These are phyloP conservation scores for Aspergillus brasiliensis DNA, from an alignment of 2,329 filamentous ascomycete species.

Conservation along the genomic window DNA sequence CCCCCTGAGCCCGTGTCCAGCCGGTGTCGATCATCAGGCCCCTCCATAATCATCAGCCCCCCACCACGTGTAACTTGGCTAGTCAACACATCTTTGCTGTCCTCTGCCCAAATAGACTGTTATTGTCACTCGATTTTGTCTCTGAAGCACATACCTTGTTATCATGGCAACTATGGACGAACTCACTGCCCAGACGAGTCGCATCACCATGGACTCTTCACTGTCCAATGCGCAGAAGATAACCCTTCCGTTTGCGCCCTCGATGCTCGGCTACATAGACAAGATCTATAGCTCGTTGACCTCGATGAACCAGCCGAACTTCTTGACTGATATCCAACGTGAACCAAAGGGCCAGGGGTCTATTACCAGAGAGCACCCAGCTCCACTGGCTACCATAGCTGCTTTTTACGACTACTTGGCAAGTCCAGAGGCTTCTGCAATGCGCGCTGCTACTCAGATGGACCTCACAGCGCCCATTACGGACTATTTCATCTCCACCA, in stretches of 20 bases:
- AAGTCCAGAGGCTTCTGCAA: constrained; percentile 47
- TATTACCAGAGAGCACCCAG: not conserved
- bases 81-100: not conserved
- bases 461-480: constrained; percentile 71
- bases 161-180: constrained; percentile 4
- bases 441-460: constrained; percentile 46
- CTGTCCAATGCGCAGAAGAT: not conserved
- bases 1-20: not conserved
- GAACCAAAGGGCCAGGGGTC: constrained; percentile 12
- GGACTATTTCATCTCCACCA: constrained; percentile 93
- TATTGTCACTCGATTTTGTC: not conserved
- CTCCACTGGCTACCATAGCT: constrained; percentile 39
- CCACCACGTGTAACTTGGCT: not conserved
- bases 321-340: constrained; percentile 27
- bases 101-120: too few species aligned
- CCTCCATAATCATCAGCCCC: not conserved
- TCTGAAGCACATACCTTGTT: not conserved
- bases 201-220: constrained; percentile 16
- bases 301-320: constrained; percentile 23
- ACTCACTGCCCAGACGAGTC: constrained; percentile 18
- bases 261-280: constrained; percentile 37
- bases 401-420: constrained; percentile 53
- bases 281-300: constrained; percentile 36
- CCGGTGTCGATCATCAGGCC: not conserved
- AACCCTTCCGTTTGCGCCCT: constrained; percentile 29